Base-by-base conservation (phyloP, 2,329 filamentous ascomycete species). In the Parascedosporium putredinis region DNA sequence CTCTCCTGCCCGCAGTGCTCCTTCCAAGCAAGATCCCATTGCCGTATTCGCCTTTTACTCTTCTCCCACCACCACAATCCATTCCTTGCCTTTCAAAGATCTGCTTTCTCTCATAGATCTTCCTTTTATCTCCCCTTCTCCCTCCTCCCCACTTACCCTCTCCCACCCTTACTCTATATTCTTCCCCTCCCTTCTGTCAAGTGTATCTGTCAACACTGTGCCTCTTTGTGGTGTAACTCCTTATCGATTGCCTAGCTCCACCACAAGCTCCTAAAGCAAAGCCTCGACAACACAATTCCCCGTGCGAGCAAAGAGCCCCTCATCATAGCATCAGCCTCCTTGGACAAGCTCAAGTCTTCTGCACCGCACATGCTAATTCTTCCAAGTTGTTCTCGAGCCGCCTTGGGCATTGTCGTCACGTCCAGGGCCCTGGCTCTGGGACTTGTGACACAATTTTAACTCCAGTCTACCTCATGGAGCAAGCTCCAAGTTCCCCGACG, bases 361-460 rank as follows among this genome's bases (percentile, higher is more conserved):
- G 36, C 60, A 69, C 57, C 60, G 72, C 73, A 76, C 71, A 79
- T 79, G 76, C 76, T 78, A 72, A 78, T 70, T 65, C 66, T 66
- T 64, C 64, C 62, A 65, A 72, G 70, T 65, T 67, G 69, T 68
- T 68, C 72, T 69, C 67, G 68, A 70, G 74, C 69, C 71, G 70
- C 70, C 70, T 69, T 66, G 70, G 69, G 68, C 70, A 68, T 72
- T 70, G 71, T 69, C 71, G 68, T 66, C 64, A 68, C 66, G 64
- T 69, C 65, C 66, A 68, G 66, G 64, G 69, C 65, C 66, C 61
- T 67, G 67, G 67, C 67, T 68, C 60, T 63, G 67, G 64, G 65
- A 67, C 63, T 64, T 61, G 62, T 63, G 60, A 63, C 59, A 59
- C 60, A 57, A 59, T 56, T 53, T 52, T 58, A 59, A 56, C 59